Evolutionary conservation across 352 stramenopile genomes (phyloP).

Genomic region (Pythium periplocum): DNA sequence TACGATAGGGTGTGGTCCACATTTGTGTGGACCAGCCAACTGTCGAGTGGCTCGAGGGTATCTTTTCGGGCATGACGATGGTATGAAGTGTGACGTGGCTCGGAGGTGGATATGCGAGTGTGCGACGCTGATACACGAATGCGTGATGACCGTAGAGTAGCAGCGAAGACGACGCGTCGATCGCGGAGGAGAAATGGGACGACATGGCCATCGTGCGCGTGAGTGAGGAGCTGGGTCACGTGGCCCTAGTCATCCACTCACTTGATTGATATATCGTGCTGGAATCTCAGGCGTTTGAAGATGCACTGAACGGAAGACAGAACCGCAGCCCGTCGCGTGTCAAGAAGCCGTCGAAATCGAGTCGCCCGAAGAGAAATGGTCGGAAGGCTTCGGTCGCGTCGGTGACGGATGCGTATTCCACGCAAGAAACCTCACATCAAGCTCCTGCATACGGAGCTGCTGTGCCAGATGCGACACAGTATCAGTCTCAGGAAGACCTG

Average conservation of each 20-base stretch:
- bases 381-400: conserved; percentile 7
- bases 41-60: no score
- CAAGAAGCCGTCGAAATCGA: no score
- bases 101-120: no score
- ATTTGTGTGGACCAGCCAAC: no score
- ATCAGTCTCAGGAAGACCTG: conserved; percentile 22
- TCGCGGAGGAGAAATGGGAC: conserved; percentile 66
- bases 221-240: neutral
- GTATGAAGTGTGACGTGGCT: no score
- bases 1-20: no score
- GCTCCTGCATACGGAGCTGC: no score
- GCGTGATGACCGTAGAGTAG: conserved; percentile 14
- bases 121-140: no score
- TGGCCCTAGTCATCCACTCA: neutral
- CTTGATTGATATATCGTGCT: conserved; percentile 4
- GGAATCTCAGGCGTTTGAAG: conserved; percentile 55
- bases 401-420: no score
- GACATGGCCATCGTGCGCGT: conserved; percentile 80
- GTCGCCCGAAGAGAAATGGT: neutral
- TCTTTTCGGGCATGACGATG: no score
- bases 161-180: conserved; percentile 31
- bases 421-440: no score
- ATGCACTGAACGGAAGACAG: conserved; percentile 41
- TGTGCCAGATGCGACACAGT: no score
- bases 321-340: neutral